Evolutionary conservation across 2,329 filamentous ascomycete genomes (phyloP).

Genomic region (Purpureocillium lavendulum): DNA sequence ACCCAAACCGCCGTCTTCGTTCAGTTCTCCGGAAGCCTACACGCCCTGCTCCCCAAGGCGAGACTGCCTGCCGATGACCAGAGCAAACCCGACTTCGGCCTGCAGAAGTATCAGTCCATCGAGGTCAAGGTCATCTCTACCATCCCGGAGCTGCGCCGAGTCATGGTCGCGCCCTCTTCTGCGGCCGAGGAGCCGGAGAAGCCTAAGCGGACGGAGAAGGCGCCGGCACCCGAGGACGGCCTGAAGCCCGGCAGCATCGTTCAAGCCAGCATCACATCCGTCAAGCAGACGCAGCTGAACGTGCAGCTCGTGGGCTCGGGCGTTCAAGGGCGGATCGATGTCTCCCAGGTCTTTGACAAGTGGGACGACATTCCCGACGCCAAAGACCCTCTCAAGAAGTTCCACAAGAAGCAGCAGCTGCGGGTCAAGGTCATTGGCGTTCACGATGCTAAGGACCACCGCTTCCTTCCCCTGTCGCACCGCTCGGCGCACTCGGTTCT

Average conservation of each 20-base stretch:
- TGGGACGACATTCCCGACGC: slow-evolving; percentile 82
- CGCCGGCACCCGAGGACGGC: slow-evolving; percentile 50
- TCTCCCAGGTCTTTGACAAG: slow-evolving; percentile 80
- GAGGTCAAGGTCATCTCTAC: slow-evolving; percentile 63
- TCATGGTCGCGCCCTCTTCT: slow-evolving; percentile 47
- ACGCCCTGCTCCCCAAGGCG: slow-evolving; percentile 71
- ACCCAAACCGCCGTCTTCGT: slow-evolving; percentile 76
- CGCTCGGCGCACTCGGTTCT: slow-evolving; percentile 73
- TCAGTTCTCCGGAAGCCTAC: slow-evolving; percentile 73
- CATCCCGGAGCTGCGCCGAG: slow-evolving; percentile 61
- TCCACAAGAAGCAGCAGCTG: slow-evolving; percentile 62
- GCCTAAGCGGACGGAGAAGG: slow-evolving; percentile 24
- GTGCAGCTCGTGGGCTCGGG: slow-evolving; percentile 67
- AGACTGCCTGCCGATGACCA: slow-evolving; percentile 66
- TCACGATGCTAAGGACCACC: slow-evolving; percentile 83
- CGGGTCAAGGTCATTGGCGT: slow-evolving; percentile 74
- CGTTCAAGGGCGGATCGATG: slow-evolving; percentile 84
- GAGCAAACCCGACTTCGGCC: slow-evolving; percentile 64
- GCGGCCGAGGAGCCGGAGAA: slow-evolving; percentile 35
- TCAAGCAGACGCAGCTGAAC: slow-evolving; percentile 90
- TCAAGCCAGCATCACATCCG: slow-evolving; percentile 70
- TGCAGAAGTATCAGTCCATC: slow-evolving; percentile 69
- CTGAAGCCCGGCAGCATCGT: slow-evolving; percentile 64
- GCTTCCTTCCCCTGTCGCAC: slow-evolving; percentile 87
- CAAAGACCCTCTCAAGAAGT: slow-evolving; percentile 68